phyloP scores from a whole-genome alignment of 257 asterid species.

The Schizonepeta tenuifolia region DNA sequence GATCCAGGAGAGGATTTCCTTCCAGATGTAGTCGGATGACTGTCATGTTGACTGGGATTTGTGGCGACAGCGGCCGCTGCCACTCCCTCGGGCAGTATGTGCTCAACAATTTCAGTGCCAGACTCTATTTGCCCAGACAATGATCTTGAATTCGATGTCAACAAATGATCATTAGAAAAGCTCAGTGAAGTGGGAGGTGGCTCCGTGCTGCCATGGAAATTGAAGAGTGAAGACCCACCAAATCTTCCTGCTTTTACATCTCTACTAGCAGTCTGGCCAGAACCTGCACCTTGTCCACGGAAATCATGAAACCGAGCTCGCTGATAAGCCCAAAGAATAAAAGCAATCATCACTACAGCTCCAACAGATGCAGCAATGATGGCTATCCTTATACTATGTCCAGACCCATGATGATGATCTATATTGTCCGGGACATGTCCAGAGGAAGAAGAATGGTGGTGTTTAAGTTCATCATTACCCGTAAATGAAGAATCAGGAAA shows the following conservation, averaged over 20 bases:
- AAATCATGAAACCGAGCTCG: conserved; percentile 61
- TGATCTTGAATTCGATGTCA: conserved; percentile 70
- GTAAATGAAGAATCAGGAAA: conserved; percentile 69
- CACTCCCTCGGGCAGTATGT: conserved; percentile 46
- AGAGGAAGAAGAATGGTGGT: conserved; percentile 32
- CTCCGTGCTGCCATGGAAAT: conserved; percentile 55
- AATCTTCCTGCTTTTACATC: conserved; percentile 69
- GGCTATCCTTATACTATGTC: conserved; percentile 60
- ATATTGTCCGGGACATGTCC: conserved; percentile 35
- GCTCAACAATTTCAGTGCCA: conserved; percentile 72
- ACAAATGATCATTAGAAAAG: conserved; percentile 83
- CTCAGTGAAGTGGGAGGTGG: conserved; percentile 75
- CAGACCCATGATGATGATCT: conserved; percentile 38
- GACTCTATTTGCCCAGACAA: conserved; percentile 62
- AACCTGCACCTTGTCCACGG: conserved; percentile 50
- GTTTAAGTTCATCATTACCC: conserved; percentile 51
- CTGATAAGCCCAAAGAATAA: conserved; percentile 73
- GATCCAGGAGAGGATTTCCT: conserved; percentile 80
- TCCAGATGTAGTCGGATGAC: conserved; percentile 61
- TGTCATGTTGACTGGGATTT: conserved; percentile 45
- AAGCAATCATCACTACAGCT: conserved; percentile 74
- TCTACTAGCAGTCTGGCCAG: conserved; percentile 49
- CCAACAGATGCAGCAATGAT: conserved; percentile 78
- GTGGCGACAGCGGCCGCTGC: conserved; percentile 39
- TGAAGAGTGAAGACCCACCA: conserved; percentile 64